Conservation (phyloP, 2,329 filamentous ascomycete genomes). For the Elsinoe australis region DNA sequence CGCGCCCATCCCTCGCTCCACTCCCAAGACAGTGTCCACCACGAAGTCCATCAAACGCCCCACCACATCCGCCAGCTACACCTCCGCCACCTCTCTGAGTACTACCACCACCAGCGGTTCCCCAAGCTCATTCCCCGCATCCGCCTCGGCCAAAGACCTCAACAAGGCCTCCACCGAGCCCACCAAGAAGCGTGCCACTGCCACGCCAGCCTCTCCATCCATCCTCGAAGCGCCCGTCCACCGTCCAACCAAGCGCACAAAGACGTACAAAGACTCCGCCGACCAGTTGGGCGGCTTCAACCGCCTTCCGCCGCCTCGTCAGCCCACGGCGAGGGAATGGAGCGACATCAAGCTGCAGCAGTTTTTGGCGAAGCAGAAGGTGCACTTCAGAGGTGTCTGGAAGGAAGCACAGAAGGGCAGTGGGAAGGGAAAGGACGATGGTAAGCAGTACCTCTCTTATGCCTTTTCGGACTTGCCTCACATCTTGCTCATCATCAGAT, state of each 20-base stretch:
- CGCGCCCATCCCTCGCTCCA: neutral
- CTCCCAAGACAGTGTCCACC: neutral
- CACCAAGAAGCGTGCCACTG: neutral
- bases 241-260: neutral
- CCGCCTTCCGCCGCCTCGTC: neutral
- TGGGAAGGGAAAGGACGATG: neutral
- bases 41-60: neutral
- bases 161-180: neutral
- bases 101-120: neutral
- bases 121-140: neutral
- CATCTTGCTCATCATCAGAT: neutral
- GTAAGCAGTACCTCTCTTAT: neutral
- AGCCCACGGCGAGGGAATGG: constrained; percentile 7
- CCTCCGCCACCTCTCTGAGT: neutral
- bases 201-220: neutral
- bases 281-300: neutral
- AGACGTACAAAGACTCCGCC: neutral
- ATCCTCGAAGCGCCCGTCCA: neutral
- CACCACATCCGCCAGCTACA: neutral
- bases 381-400: neutral
- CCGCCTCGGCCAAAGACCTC: too few species aligned
- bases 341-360: constrained; percentile 9
- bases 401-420: neutral
- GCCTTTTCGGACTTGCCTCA: neutral
- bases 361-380: constrained; percentile 2